phyloP scores from a whole-genome alignment of 495 filamentous ascomycete genomes.

The Aspergillus bertholletiae region DNA sequence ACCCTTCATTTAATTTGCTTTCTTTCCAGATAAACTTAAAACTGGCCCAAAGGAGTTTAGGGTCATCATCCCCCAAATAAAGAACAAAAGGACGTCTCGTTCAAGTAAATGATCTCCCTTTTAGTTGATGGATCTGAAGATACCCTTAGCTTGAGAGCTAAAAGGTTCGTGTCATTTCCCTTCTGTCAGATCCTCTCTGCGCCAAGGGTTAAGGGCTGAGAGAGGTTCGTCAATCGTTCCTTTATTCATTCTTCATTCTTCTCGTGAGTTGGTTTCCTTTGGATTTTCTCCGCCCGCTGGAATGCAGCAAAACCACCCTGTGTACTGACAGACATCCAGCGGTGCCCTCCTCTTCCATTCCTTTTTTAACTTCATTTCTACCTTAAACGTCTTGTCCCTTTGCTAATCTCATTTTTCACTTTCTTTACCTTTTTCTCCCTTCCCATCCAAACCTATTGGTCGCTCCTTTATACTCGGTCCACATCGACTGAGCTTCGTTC shows the following conservation, averaged over 20 bases:
- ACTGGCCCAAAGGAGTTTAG: background rate
- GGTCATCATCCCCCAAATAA: background rate
- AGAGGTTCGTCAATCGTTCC: background rate
- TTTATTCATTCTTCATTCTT: background rate
- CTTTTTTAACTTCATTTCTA: slow-evolving; percentile 1
- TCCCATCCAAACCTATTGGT: background rate
- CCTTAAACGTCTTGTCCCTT: slow-evolving; percentile 1
- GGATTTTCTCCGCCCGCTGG: background rate
- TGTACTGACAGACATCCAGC: no score
- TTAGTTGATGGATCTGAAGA: slow-evolving; percentile 1
- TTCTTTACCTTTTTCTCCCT: slow-evolving; percentile 9
- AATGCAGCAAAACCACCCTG: background rate
- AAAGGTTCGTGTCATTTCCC: background rate
- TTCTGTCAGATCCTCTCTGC: background rate
- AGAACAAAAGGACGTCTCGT: background rate
- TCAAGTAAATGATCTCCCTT: background rate
- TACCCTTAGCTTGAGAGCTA: background rate
- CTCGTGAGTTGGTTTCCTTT: background rate
- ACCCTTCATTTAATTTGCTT: background rate
- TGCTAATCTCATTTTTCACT: slow-evolving; percentile 3
- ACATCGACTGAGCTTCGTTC: background rate
- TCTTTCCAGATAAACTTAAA: background rate
- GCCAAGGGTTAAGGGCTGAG: background rate
- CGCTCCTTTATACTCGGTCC: slow-evolving; percentile 1
- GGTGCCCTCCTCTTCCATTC: background rate